phyloP scores from a whole-genome alignment of 2,329 filamentous ascomycete genomes.

The Penicillium sp. region DNA sequence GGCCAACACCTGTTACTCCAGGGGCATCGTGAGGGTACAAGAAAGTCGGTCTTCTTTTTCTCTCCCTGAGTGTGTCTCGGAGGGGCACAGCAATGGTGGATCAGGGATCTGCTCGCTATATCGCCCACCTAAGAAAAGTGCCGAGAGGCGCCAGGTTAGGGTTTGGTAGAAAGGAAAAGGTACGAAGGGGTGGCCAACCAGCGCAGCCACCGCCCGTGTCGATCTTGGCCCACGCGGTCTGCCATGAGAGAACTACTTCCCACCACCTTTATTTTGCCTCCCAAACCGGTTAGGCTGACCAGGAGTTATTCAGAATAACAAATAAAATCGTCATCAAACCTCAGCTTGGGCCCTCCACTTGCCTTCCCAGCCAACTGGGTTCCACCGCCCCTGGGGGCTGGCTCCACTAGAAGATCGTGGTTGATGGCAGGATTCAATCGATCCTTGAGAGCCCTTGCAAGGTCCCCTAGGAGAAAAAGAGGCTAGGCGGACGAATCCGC shows the following conservation, averaged over 20 bases:
- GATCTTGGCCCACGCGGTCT: not conserved
- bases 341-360: not conserved
- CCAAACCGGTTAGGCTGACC: not conserved
- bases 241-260: not conserved
- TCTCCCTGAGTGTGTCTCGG: not conserved
- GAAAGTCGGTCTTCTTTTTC: not conserved
- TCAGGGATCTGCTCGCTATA: not conserved
- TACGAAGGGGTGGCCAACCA: not conserved
- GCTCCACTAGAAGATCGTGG: not conserved
- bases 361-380: not conserved
- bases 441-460: not conserved
- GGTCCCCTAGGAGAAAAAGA: not conserved
- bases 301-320: not conserved
- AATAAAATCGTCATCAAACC: not conserved
- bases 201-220: not conserved
- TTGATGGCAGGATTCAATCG: not conserved
- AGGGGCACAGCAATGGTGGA: not conserved
- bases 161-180: not conserved
- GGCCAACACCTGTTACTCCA: not conserved
- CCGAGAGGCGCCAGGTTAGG: not conserved
- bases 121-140: not conserved
- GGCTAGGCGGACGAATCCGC: not conserved
- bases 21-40: not conserved
- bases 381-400: not conserved
- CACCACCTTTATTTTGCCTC: no score